Evolutionary conservation across 164 flowering plant genomes (phyloP), one percentile per base, ranked within the genome.

Genomic region (Nelumbo lutea): DNA sequence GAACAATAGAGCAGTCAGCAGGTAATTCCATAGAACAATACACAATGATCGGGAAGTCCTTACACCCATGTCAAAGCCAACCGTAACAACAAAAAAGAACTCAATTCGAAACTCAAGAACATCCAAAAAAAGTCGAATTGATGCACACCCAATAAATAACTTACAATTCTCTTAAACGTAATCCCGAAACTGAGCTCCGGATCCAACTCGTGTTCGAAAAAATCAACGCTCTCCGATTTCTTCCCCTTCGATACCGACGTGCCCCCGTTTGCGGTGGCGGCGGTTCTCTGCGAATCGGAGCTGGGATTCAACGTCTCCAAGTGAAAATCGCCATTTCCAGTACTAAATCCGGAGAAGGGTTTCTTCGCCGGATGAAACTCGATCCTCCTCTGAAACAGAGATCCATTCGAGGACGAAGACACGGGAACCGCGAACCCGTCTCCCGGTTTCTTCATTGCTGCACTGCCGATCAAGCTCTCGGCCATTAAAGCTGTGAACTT

Each of bases 291-390:
- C 3, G 68, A 53, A 47, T 70, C 78, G 43, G 65, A 58, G 39
- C 64, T 59, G 10, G 97, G 92, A 68, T 90, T 90, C 71, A 91
- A 72, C 2, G 92, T 91, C 76, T 85, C 92, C 43, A 91, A 71
- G 70, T 73, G 71, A 67, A 91, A 91, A 73, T 82, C 86, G 0
- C 80, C 79, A 53, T 55, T 65, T 3, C 70, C 65, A 47, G 55
- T 81, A 3, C 53, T 51, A 43, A 79, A 75, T 13, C 80, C 80
- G 45, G 61, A 72, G 72, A 66, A 78, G 4, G 81, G 82, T 61
- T 84, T 88, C 38, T 85, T 80, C 2, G 90, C 87, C 2, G 72
- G 78, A 62, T 83, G 91, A 47, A 86, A 90, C 68, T 85, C 85
- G 76, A 90, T 85, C 64, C 72, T 83, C 66, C 87, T 77, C 38